Conservation (phyloP, 139 green algal genomes). For the Edaphochlamys debaryana region DNA sequence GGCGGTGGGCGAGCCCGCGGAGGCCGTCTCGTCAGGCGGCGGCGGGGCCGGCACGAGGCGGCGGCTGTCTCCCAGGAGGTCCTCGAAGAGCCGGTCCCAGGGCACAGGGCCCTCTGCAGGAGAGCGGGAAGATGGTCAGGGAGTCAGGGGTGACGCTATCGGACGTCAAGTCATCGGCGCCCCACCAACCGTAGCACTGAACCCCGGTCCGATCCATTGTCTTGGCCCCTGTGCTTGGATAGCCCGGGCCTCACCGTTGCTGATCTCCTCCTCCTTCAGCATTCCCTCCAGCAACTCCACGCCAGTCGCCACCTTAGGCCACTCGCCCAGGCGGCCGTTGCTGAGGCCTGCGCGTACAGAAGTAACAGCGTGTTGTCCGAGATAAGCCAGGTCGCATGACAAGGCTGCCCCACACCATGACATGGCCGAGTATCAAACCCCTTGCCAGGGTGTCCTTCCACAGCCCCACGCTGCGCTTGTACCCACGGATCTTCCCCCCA, state of each 20-base stretch:
- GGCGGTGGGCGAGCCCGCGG: not conserved
- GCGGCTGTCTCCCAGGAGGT: slow-evolving; percentile 37
- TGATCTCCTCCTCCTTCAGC: not conserved
- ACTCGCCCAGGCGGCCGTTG: slow-evolving; percentile 66
- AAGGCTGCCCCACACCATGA: no score
- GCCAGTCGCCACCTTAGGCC: slow-evolving; percentile 64
- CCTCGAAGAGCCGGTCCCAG: slow-evolving; percentile 50
- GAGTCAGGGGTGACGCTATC: not conserved
- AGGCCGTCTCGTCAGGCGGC: no score
- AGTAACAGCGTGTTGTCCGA: not conserved
- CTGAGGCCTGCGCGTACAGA: slow-evolving; percentile 46
- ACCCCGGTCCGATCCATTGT: no score
- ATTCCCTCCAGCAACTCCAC: slow-evolving; percentile 9
- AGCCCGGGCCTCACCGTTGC: no score
- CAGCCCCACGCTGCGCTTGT: not conserved
- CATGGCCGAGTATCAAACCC: no score
- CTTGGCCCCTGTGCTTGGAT: no score
- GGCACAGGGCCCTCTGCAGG: slow-evolving; percentile 13
- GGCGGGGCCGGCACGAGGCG: slow-evolving; percentile 3
- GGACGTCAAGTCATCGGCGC: not conserved
- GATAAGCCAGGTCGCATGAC: not conserved
- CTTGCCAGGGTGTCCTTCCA: no score
- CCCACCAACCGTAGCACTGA: no score
- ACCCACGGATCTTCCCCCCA: not conserved
- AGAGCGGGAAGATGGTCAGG: no score